Conservation (phyloP, 1,139 yeast species). For the Saccharomyces hybrid region DNA sequence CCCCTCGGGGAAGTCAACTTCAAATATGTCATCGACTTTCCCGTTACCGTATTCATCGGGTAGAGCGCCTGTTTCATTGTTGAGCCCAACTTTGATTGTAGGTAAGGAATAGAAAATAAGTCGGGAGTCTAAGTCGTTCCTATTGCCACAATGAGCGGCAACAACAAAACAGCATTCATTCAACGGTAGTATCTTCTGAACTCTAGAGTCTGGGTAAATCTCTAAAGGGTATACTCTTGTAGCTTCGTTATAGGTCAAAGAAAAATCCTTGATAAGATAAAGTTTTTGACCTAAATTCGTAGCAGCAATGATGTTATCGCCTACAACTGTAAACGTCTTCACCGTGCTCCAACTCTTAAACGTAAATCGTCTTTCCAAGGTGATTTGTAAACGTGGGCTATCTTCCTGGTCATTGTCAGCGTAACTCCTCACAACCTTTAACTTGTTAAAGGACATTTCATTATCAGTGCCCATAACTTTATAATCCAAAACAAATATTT, state of each 20-base stretch:
- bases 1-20: constrained; percentile 4
- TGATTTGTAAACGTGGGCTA: not conserved
- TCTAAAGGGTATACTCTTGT: not conserved
- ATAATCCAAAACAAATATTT: not conserved
- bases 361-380: constrained; percentile 2
- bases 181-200: not conserved
- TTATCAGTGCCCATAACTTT: not conserved
- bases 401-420: not conserved
- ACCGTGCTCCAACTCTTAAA: constrained; percentile 10
- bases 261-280: not conserved
- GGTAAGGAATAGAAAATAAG: not conserved
- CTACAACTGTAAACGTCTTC: constrained; percentile 12
- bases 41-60: constrained; percentile 5
- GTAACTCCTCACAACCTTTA: not conserved
- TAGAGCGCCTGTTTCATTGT: not conserved
- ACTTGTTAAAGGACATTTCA: not conserved
- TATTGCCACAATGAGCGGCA: not conserved
- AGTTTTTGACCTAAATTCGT: constrained; percentile 1
- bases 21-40: constrained; percentile 7
- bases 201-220: not conserved
- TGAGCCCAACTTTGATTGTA: not conserved
- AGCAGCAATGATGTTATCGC: constrained; percentile 10
- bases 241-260: not conserved
- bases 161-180: not conserved
- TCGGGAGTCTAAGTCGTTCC: not conserved